These are phyloP conservation scores for Arxiozyma slooffiae DNA, from an alignment of 1,139 yeast genomes.

Conservation along the genomic window DNA sequence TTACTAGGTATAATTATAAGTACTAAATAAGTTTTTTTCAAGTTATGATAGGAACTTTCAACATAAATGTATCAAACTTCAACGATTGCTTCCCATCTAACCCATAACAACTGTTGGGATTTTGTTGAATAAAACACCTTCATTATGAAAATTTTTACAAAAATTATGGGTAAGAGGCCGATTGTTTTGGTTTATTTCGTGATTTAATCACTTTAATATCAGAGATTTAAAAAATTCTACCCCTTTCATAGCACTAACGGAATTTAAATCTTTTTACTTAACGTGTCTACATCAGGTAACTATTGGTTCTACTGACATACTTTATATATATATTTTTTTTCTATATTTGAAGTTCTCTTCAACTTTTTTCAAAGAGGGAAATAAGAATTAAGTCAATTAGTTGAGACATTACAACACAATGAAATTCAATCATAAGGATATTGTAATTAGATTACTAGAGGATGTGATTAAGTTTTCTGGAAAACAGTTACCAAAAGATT, in stretches of 20 bases:
- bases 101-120: slow-evolving; percentile 7
- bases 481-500: slow-evolving; percentile 12
- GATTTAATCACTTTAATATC: background rate
- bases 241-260: background rate
- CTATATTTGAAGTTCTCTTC: slow-evolving; percentile 1
- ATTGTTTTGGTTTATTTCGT: background rate
- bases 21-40: background rate
- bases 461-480: slow-evolving; percentile 8
- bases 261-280: background rate
- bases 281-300: background rate
- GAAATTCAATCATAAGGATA: background rate
- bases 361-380: background rate
- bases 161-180: background rate
- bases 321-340: background rate
- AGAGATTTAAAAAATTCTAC: background rate
- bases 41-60: too few relatives aligned
- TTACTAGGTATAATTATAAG: background rate
- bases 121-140: background rate
- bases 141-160: background rate
- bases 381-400: background rate
- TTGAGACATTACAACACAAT: background rate
- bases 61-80: background rate
- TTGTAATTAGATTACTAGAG: slow-evolving; percentile 11
- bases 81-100: slow-evolving; percentile 3
- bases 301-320: background rate